Conservation (phyloP, 768 basidiomycete species). For the Lyophyllum semitale region DNA sequence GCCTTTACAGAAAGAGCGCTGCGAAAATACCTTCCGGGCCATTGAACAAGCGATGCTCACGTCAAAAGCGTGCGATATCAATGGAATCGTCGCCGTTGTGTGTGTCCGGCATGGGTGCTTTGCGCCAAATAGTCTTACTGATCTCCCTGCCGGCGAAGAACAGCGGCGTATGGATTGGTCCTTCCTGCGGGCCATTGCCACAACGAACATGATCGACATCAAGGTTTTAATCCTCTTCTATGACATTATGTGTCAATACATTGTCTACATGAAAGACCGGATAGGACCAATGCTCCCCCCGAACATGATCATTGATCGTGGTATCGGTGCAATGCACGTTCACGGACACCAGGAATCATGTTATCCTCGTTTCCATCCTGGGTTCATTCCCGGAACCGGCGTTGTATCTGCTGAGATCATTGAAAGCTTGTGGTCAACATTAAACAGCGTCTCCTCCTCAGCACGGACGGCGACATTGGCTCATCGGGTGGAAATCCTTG, state of each 20-base stretch:
- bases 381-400: background rate
- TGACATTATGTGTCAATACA: background rate
- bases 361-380: constrained; percentile 20
- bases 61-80: background rate
- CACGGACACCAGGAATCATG: constrained; percentile 13
- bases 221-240: background rate
- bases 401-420: constrained; percentile 17
- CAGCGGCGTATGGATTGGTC: background rate
- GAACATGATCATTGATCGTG: too few relatives aligned
- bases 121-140: background rate
- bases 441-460: constrained; percentile 11
- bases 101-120: background rate
- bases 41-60: background rate
- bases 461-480: constrained; percentile 12
- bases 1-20: background rate
- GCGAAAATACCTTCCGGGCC: background rate
- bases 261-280: background rate
- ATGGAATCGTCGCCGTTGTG: background rate
- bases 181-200: background rate
- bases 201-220: background rate
- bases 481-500: constrained; percentile 16
- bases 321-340: background rate
- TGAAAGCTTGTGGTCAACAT: constrained; percentile 17
- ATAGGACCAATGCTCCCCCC: background rate
- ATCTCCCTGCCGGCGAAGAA: background rate